These are phyloP conservation scores for Davidsoniella australis DNA, from an alignment of 2,329 filamentous ascomycete species.

Conservation along the genomic window DNA sequence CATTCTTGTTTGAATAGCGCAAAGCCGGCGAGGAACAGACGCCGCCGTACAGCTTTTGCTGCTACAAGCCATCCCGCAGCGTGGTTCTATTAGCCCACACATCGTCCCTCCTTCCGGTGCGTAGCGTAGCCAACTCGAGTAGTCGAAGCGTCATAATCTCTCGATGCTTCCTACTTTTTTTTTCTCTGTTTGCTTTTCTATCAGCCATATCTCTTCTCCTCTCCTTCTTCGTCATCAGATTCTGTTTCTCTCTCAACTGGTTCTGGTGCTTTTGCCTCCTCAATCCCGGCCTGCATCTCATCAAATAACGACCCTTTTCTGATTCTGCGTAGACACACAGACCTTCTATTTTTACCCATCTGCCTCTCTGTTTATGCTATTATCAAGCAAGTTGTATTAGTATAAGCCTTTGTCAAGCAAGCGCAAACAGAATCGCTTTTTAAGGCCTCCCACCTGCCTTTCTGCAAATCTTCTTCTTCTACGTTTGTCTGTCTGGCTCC, in stretches of 20 bases:
- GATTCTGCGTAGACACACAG: background rate
- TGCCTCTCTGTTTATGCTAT: background rate
- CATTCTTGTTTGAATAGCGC: too few species aligned
- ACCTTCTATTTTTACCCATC: conserved; percentile 6
- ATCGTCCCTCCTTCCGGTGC: too few species aligned
- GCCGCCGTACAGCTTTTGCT: too few species aligned
- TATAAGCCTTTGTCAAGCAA: too few species aligned
- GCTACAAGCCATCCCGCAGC: too few species aligned
- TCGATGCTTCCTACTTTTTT: background rate
- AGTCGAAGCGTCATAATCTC: background rate
- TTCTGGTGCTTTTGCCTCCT: background rate
- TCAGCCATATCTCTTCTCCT: background rate
- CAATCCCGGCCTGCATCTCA: background rate
- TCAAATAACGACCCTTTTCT: background rate
- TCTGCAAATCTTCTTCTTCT: background rate
- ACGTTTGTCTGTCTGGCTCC: too few species aligned
- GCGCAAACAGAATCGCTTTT: too few species aligned
- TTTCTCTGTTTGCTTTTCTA: background rate
- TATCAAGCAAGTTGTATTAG: background rate
- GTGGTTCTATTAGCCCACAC: too few species aligned
- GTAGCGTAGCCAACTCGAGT: too few species aligned
- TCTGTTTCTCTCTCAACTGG: too few species aligned
- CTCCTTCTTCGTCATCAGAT: too few species aligned
- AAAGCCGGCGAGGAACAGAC: too few species aligned
- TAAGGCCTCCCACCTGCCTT: background rate